Conservation (phyloP, 2,329 filamentous ascomycete genomes). For the Tolypocladium album region DNA sequence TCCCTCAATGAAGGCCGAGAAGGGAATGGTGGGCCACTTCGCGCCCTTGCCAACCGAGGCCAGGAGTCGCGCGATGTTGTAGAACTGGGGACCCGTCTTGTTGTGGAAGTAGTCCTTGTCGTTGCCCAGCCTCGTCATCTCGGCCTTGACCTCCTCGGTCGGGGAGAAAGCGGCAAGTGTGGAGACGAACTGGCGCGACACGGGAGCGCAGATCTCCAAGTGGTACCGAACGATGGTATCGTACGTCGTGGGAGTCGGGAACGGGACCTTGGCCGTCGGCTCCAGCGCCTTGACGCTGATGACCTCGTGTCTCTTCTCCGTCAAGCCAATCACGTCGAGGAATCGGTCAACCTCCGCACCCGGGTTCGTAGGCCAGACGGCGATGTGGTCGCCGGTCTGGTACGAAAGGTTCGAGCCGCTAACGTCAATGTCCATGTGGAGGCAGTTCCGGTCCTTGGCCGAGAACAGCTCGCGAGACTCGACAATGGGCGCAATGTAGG, state of each 20-base stretch:
- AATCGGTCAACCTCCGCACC: slow-evolving; percentile 89
- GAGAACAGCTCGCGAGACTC: slow-evolving; percentile 88
- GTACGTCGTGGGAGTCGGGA: slow-evolving; percentile 93
- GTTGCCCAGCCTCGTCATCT: slow-evolving; percentile 77
- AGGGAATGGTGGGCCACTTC: slow-evolving; percentile 77
- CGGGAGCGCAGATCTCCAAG: slow-evolving; percentile 89
- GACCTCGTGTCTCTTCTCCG: slow-evolving; percentile 68
- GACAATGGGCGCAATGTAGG: slow-evolving; percentile 86
- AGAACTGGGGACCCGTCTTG: slow-evolving; percentile 68
- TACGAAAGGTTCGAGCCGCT: slow-evolving; percentile 83
- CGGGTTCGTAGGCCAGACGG: slow-evolving; percentile 92
- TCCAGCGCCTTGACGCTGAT: slow-evolving; percentile 86
- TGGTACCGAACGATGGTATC: slow-evolving; percentile 91
- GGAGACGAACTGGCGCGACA: slow-evolving; percentile 90
- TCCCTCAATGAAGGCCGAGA: slow-evolving; percentile 89
- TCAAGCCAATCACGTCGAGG: slow-evolving; percentile 65
- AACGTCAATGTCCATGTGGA: slow-evolving; percentile 93
- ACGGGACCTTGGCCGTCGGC: slow-evolving; percentile 91
- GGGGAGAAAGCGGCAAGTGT: slow-evolving; percentile 84
- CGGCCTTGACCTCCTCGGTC: slow-evolving; percentile 70
- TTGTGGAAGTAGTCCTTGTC: slow-evolving; percentile 95
- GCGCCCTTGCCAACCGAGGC: slow-evolving; percentile 60
- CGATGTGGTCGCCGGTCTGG: slow-evolving; percentile 95
- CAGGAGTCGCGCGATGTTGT: slow-evolving; percentile 84
- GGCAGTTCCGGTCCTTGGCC: slow-evolving; percentile 82